A percentile compares a stretch with the other conserved stretches of the same genome.
phyloP scores from a whole-genome alignment of 352 stramenopile genomes.

The Phytophthora megakarya region DNA sequence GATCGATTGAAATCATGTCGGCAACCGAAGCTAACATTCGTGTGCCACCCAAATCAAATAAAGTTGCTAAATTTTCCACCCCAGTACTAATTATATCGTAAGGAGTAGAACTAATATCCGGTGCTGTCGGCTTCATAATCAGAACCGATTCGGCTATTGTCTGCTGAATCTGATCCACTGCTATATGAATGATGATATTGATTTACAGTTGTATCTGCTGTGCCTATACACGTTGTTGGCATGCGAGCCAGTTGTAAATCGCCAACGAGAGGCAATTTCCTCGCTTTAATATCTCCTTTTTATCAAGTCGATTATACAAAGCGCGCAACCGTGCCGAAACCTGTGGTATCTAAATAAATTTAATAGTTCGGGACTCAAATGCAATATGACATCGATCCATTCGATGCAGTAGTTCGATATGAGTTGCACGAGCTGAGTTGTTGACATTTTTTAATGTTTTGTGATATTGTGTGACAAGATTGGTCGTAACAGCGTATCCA shows the following conservation, averaged over 20 bases:
- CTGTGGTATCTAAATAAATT: not conserved
- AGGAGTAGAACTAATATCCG: not conserved
- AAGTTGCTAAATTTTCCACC: too few species aligned
- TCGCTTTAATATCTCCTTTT: not conserved
- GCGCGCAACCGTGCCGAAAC: not conserved
- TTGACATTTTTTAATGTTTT: not conserved
- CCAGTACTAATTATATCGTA: too few species aligned
- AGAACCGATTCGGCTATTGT: too few species aligned
- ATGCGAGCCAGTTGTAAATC: not conserved
- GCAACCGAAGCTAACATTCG: too few species aligned
- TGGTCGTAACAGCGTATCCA: too few species aligned
- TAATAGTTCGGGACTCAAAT: not conserved
- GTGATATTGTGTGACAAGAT: slow-evolving; percentile 8
- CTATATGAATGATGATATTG: too few species aligned
- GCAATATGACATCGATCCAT: not conserved
- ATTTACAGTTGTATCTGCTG: too few species aligned
- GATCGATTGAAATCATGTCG: too few species aligned
- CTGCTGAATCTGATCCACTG: too few species aligned
- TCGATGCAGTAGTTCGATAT: slow-evolving; percentile 1
- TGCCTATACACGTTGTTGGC: not conserved
- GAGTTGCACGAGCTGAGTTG: not conserved
- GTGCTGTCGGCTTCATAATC: too few species aligned
- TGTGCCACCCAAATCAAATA: too few species aligned
- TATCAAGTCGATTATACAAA: not conserved
- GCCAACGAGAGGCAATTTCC: not conserved